A percentile compares a stretch with the other conserved stretches of the same genome.
These are phyloP conservation scores for Zygnema cylindricum DNA, from an alignment of 139 green algal species.

Conservation along the genomic window DNA sequence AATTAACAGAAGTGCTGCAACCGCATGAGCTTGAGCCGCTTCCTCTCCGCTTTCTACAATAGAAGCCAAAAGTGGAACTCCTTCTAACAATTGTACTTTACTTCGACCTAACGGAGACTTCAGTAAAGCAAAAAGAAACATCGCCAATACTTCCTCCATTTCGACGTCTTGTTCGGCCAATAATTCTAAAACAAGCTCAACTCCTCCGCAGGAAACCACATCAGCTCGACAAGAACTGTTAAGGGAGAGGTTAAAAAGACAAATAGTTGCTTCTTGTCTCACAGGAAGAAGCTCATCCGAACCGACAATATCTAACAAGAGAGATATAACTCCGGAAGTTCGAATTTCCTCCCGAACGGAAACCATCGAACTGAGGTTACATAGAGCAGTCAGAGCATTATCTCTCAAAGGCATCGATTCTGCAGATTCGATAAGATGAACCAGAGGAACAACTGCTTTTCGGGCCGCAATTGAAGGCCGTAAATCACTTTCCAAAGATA, in stretches of 20 bases:
- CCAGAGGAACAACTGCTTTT: not conserved
- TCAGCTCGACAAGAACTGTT: not conserved
- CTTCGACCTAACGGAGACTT: not conserved
- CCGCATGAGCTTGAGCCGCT: constrained; percentile 21
- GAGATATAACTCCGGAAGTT: constrained; percentile 19
- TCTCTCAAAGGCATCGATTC: not conserved
- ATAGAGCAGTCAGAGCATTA: constrained; percentile 18
- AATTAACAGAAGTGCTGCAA: constrained; percentile 32
- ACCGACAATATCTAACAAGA: constrained; percentile 16
- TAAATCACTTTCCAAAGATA: constrained; percentile 21
- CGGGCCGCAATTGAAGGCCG: constrained; percentile 8
- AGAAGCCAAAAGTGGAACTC: constrained; percentile 15
- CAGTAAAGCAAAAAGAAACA: constrained; percentile 7
- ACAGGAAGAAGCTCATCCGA: not conserved
- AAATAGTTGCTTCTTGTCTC: constrained; percentile 33
- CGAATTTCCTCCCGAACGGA: not conserved
- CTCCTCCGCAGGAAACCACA: constrained; percentile 9
- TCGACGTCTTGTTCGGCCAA: not conserved
- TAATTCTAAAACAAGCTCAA: constrained; percentile 21
- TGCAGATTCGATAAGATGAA: not conserved
- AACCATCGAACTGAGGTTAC: not conserved
- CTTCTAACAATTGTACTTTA: constrained; percentile 5
- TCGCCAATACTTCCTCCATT: constrained; percentile 30
- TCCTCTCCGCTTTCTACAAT: constrained; percentile 27
- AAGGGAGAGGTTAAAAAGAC: constrained; percentile 44